Conservation (phyloP, 306 rosid genomes). For the Trichosanthes cucumerina region DNA sequence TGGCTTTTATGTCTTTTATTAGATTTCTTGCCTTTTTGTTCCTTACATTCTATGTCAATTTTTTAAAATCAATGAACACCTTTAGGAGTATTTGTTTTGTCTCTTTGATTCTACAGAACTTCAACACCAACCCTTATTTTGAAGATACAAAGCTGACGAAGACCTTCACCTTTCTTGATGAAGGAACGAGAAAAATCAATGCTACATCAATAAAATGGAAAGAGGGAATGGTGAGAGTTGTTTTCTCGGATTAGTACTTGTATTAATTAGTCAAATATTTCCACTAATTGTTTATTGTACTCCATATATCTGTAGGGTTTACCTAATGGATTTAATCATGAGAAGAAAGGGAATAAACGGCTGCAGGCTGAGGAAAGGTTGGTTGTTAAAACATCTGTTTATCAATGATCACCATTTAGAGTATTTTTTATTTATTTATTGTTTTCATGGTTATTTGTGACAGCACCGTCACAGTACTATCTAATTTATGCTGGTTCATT, state of each 20-base stretch:
- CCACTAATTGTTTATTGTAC: conserved; percentile 3
- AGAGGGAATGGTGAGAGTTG: conserved; percentile 68
- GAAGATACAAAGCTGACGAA: conserved; percentile 73
- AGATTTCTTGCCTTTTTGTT: not conserved
- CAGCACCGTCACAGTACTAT: not conserved
- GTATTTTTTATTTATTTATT: not conserved
- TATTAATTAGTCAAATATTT: not conserved
- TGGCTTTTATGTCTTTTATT: not conserved
- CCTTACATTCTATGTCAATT: not conserved
- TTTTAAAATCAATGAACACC: not conserved
- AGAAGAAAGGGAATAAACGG: conserved; percentile 86
- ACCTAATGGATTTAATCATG: conserved; percentile 63
- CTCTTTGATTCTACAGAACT: conserved; percentile 42
- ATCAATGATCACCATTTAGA: not conserved
- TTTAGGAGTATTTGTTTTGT: not conserved
- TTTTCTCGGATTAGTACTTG: not conserved
- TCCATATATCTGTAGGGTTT: conserved; percentile 36
- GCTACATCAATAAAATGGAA: conserved; percentile 90
- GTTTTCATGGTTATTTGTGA: not conserved
- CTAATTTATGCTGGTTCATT: not conserved
- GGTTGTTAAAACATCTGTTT: conserved; percentile 5
- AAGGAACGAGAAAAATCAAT: conserved; percentile 66
- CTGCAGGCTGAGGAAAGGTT: conserved; percentile 65
- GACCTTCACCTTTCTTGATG: conserved; percentile 78
- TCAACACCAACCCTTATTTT: conserved; percentile 75